Percentiles rank a stretch among this genome's conserved stretches.
Conservation (phyloP, 2,329 filamentous ascomycete species). For the Boeremia exigua region DNA sequence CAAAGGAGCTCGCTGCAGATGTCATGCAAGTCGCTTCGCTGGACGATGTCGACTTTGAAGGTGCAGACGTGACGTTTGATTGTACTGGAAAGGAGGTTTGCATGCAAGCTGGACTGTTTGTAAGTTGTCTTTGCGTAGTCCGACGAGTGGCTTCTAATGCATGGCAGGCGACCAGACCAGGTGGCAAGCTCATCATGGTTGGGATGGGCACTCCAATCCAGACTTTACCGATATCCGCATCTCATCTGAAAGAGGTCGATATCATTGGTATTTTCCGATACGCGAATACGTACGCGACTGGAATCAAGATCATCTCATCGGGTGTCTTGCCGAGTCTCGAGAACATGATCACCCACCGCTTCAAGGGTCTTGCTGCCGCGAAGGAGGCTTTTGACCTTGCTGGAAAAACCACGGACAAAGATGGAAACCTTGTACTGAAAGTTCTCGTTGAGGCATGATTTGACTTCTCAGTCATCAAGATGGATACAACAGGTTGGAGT, state of each 20-base stretch:
- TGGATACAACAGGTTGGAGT: not conserved
- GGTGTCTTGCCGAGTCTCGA: constrained; percentile 58
- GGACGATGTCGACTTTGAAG: constrained; percentile 47
- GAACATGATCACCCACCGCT: constrained; percentile 61
- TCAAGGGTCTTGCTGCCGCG: constrained; percentile 55
- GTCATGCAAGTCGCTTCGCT: constrained; percentile 46
- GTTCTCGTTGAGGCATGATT: constrained; percentile 48
- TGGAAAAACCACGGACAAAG: constrained; percentile 58
- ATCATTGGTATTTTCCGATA: constrained; percentile 65
- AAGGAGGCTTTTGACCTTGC: constrained; percentile 60
- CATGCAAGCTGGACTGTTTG: constrained; percentile 52
- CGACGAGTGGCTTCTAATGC: constrained; percentile 13
- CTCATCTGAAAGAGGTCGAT: constrained; percentile 63
- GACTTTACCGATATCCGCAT: constrained; percentile 60
- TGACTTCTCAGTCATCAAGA: not conserved
- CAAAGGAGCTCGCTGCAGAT: constrained; percentile 46
- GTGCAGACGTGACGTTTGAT: constrained; percentile 50
- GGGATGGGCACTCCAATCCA: constrained; percentile 64
- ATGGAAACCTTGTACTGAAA: constrained; percentile 60
- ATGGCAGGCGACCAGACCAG: constrained; percentile 51
- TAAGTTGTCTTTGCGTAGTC: constrained; percentile 28
- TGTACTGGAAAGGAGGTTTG: constrained; percentile 53
- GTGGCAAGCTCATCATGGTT: constrained; percentile 61
- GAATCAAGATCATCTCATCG: constrained; percentile 59
- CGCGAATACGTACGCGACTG: constrained; percentile 61